Evolutionary conservation across 345 rosid genomes (phyloP), one percentile per base, ranked within the genome.

Genomic region (Sapria himalayana): DNA sequence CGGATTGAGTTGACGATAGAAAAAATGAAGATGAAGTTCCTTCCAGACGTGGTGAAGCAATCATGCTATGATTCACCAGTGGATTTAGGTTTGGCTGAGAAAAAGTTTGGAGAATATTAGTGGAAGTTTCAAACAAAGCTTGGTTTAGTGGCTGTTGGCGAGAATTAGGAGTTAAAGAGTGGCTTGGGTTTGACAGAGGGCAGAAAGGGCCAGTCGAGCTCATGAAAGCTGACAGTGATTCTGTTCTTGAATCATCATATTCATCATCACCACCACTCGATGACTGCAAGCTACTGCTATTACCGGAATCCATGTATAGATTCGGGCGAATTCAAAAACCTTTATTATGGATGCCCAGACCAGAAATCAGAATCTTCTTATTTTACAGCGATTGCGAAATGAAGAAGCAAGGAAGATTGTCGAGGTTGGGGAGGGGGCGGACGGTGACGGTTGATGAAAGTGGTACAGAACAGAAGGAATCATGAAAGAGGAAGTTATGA

Each of bases 201-300:
- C 43, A 45, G 60, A 68, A 57, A 23, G 44, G 60, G 27, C 33
- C 43, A 31, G 67, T 58, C 52, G 60, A 47, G 45, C 57, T 62
- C 47, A 58, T 44, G 41, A 64, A 68, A 43, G 61, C 38, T 13
- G 58, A 42, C 2, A 43, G 16, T 12, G 73, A 55, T 33, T 57
- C 69, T 6, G 62, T 31, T 34, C 69, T 60, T 24, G 86, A 72
- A 48, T 70, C 69, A 51, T 65, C 66, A 32, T 77, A 85, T 25
- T 77, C 68, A 10, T 34, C 66, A 20, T 69, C 84, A 4, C 64
- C 81, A 9, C 74, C 85, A 32, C 81, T 74, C 15, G 93, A 70
- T 12, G 91, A 80, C 39, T 76, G 84, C 52, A 71, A 45, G 49
- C 85, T 80, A 8, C 76, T 76, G 51, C 85, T 77, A 25, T 80